Evolutionary conservation across 192 early-diverging fungal genomes (phyloP).

Genomic region (Coemansia sp.): DNA sequence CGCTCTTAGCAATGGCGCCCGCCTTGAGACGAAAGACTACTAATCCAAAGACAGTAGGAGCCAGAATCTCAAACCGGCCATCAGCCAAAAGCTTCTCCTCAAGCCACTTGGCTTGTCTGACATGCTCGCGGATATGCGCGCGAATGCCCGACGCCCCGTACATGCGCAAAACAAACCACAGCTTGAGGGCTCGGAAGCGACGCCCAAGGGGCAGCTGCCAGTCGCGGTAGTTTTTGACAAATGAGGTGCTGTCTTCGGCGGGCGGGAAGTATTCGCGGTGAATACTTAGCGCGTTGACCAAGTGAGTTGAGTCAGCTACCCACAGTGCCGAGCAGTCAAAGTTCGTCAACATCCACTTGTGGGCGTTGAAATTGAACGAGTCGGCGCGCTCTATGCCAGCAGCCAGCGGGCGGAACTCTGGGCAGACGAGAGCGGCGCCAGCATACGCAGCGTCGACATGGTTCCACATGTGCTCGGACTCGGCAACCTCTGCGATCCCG

Average conservation of each 20-base stretch:
- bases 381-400: constrained; percentile 61
- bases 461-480: constrained; percentile 58
- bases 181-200: constrained; percentile 67
- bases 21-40: constrained; percentile 57
- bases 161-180: constrained; percentile 68
- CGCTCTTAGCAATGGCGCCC: constrained; percentile 7
- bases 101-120: constrained; percentile 47
- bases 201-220: constrained; percentile 65
- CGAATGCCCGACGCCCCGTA: constrained; percentile 62
- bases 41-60: constrained; percentile 50
- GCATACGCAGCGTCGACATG: constrained; percentile 74
- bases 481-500: constrained; percentile 59
- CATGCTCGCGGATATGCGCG: constrained; percentile 53
- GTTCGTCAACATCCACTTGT: constrained; percentile 70
- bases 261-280: constrained; percentile 60
- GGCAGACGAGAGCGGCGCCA: constrained; percentile 61
- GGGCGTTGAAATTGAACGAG: constrained; percentile 66
- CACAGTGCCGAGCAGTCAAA: constrained; percentile 70
- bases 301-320: constrained; percentile 56
- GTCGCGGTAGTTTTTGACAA: constrained; percentile 61
- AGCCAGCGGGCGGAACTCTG: constrained; percentile 60
- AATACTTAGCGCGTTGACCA: constrained; percentile 60
- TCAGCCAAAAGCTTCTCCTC: constrained; percentile 41
- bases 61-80: constrained; percentile 56
- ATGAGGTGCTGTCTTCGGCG: constrained; percentile 28